Percentiles rank a stretch among this genome's conserved stretches.
phyloP scores from a whole-genome alignment of 2,329 filamentous ascomycete species.

The Apiospora kogelbergensis region DNA sequence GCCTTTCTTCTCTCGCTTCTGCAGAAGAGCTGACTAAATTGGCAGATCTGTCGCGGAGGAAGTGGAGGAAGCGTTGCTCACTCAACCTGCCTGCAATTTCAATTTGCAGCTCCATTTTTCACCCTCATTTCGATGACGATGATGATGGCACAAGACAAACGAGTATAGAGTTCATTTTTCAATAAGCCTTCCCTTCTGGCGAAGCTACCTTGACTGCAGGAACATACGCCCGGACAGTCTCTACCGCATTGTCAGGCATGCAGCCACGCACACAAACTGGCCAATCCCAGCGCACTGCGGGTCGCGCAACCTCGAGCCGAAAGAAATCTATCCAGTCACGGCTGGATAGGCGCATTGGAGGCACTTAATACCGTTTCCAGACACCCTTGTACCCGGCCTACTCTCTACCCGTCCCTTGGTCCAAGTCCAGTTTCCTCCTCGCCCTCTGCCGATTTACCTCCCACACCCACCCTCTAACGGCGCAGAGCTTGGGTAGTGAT shows the following conservation, averaged over 20 bases:
- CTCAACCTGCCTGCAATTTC: neutral
- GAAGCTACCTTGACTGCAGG: neutral
- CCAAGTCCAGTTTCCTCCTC: neutral
- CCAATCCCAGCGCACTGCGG: constrained; percentile 1
- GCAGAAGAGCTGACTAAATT: neutral
- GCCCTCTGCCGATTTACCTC: neutral
- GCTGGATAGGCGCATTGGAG: neutral
- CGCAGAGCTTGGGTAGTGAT: neutral
- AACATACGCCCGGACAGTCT: neutral
- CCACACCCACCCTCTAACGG: neutral
- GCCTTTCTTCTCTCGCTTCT: neutral
- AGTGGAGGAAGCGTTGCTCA: neutral
- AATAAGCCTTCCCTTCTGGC: neutral
- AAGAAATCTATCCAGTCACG: constrained; percentile 5
- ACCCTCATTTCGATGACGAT: neutral
- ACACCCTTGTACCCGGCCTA: neutral
- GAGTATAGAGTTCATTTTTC: neutral
- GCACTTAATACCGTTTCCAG: neutral
- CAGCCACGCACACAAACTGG: neutral
- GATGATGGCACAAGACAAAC: neutral
- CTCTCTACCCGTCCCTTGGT: neutral
- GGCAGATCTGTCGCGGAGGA: neutral
- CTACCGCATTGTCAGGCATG: neutral
- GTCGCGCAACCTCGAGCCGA: constrained; percentile 6
- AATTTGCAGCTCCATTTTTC: neutral